These are phyloP conservation scores for Mycena polygramma DNA, from an alignment of 768 basidiomycete genomes.

Conservation along the genomic window DNA sequence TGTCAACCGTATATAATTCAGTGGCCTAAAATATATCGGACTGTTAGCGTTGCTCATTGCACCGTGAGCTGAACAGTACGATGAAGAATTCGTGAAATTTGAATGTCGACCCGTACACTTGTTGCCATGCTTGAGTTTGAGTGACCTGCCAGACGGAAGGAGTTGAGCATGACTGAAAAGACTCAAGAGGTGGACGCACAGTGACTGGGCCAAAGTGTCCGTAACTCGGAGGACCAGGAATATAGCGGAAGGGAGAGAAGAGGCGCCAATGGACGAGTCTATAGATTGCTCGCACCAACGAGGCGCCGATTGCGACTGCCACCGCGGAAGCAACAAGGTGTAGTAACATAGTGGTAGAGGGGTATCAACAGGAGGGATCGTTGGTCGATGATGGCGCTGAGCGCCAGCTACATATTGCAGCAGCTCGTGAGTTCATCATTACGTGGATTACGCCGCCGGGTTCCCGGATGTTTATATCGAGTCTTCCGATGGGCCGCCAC, in stretches of 20 bases:
- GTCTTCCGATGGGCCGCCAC: no score
- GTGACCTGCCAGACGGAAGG: background rate
- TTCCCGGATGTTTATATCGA: no score
- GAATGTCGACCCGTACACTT: conserved; percentile 7
- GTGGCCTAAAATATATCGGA: background rate
- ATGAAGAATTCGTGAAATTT: conserved; percentile 5
- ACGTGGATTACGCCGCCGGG: no score
- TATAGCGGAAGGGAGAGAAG: background rate
- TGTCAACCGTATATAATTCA: conserved; percentile 18
- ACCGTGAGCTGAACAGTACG: background rate
- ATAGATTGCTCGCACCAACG: background rate
- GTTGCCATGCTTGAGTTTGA: conserved; percentile 11
- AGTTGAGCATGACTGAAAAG: background rate
- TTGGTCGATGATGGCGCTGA: no score
- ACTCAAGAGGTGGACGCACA: no score
- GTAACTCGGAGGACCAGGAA: conserved; percentile 3
- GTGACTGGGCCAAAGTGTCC: background rate
- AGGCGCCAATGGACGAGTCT: background rate
- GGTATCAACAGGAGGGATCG: no score
- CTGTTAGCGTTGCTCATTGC: background rate
- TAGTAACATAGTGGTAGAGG: no score
- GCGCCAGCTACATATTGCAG: no score
- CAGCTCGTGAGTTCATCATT: no score
- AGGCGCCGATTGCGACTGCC: background rate
- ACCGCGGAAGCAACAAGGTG: background rate